phyloP scores from a whole-genome alignment of 2,329 filamentous ascomycete genomes.

The Macroventuria anomochaeta region DNA sequence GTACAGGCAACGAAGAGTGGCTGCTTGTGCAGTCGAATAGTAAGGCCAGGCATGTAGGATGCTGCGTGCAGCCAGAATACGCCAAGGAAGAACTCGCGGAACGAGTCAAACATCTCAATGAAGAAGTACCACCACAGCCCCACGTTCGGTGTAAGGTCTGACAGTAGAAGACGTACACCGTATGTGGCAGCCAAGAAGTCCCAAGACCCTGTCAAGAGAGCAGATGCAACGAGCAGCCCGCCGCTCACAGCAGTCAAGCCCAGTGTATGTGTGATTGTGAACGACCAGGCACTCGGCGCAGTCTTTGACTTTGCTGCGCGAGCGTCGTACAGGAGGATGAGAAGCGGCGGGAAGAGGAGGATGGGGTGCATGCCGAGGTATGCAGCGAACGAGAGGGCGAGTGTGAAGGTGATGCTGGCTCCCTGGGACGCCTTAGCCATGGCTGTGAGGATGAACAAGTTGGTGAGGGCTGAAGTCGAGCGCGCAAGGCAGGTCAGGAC shows the following conservation, averaged over 20 bases:
- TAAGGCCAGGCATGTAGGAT: constrained; percentile 86
- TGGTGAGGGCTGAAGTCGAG: constrained; percentile 87
- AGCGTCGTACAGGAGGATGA: constrained; percentile 72
- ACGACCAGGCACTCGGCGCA: constrained; percentile 51
- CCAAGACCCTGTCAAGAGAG: constrained; percentile 78
- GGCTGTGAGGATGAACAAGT: constrained; percentile 83
- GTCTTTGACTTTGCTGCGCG: constrained; percentile 36
- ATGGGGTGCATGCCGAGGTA: constrained; percentile 93
- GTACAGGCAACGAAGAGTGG: constrained; percentile 84
- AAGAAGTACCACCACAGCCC: constrained; percentile 99
- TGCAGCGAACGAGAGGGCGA: constrained; percentile 83
- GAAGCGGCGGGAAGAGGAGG: constrained; percentile 81
- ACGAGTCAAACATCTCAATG: constrained; percentile 98
- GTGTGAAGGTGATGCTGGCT: constrained; percentile 73
- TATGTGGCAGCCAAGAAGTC: constrained; percentile 90
- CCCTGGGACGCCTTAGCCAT: constrained; percentile 81
- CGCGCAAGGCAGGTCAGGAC: constrained; percentile 89
- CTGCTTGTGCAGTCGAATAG: constrained; percentile 80
- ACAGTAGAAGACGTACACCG: constrained; percentile 86
- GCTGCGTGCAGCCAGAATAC: constrained; percentile 97
- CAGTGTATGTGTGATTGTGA: constrained; percentile 61
- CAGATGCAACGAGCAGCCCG: constrained; percentile 73
- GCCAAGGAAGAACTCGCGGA: constrained; percentile 93
- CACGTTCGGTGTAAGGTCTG: constrained; percentile 92
- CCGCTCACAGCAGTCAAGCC: constrained; percentile 57